phyloP scores from a whole-genome alignment of 208 protist genomes.

The Leishmania braziliensis region DNA sequence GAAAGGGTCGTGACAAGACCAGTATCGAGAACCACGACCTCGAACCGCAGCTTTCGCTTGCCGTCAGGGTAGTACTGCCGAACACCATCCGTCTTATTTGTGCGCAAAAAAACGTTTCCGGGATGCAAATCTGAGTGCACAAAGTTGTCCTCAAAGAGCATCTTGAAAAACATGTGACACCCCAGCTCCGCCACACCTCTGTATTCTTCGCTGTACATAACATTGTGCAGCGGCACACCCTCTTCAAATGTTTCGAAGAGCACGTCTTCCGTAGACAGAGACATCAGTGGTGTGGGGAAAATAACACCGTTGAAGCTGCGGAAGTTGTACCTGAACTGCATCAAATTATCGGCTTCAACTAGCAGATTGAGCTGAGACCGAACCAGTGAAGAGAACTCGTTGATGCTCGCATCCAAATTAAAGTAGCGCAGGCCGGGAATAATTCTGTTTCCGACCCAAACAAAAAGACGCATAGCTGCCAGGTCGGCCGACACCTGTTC shows the following conservation, averaged over 20 bases:
- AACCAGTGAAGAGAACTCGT: slow-evolving; percentile 84
- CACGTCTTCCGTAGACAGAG: slow-evolving; percentile 60
- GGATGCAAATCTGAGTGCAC: slow-evolving; percentile 95
- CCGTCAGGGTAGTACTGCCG: slow-evolving; percentile 64
- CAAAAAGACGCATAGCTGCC: slow-evolving; percentile 64
- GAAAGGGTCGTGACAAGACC: slow-evolving; percentile 91
- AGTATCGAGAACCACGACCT: slow-evolving; percentile 90
- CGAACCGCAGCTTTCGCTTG: slow-evolving; percentile 53
- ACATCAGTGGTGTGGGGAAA: slow-evolving; percentile 82
- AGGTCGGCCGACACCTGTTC: slow-evolving; percentile 77
- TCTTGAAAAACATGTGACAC: slow-evolving; percentile 94
- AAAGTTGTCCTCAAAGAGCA: slow-evolving; percentile 96
- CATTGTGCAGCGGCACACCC: slow-evolving; percentile 73
- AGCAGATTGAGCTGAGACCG: slow-evolving; percentile 86
- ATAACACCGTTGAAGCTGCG: slow-evolving; percentile 63
- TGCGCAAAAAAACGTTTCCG: slow-evolving; percentile 88
- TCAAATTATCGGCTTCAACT: slow-evolving; percentile 85
- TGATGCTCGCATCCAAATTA: slow-evolving; percentile 59
- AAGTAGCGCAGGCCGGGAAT: slow-evolving; percentile 72
- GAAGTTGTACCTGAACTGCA: slow-evolving; percentile 88
- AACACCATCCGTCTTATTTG: slow-evolving; percentile 38
- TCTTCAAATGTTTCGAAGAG: slow-evolving; percentile 91
- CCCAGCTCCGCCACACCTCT: slow-evolving; percentile 75
- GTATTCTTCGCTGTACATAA: slow-evolving; percentile 50
- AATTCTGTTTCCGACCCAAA: slow-evolving; percentile 43